Evolutionary conservation across 2,329 filamentous ascomycete species (phyloP).

Genomic region (Alternaria hordeiaustralica): DNA sequence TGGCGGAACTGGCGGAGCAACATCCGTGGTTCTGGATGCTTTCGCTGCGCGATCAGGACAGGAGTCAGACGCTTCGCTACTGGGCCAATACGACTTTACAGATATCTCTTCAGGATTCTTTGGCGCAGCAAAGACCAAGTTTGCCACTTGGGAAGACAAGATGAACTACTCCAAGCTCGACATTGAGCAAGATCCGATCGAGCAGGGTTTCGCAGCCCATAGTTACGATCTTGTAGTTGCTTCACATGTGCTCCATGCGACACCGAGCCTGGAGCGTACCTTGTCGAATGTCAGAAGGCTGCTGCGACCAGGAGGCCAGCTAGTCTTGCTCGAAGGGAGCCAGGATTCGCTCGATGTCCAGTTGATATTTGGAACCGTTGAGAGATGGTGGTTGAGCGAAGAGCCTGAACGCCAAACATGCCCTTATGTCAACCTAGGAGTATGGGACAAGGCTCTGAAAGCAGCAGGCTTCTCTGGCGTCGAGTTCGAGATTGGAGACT

Average conservation of each 20-base stretch:
- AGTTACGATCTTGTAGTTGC: constrained; percentile 4
- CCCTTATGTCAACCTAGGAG: neutral
- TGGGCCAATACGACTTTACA: neutral
- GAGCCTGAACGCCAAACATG: constrained; percentile 1
- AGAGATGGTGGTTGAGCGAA: neutral
- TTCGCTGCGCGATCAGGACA: neutral
- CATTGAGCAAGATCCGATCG: neutral
- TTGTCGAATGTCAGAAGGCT: neutral
- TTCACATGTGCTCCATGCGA: constrained; percentile 1
- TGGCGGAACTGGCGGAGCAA: constrained; percentile 2
- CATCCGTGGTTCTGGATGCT: neutral
- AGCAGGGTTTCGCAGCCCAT: neutral
- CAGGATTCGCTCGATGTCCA: neutral
- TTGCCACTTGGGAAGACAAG: neutral
- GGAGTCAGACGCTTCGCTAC: neutral
- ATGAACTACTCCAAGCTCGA: neutral
- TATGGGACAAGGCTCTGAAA: neutral
- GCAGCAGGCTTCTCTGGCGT: neutral
- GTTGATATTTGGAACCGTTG: neutral
- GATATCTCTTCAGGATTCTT: constrained; percentile 4
- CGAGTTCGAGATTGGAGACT: constrained; percentile 2
- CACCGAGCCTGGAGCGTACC: neutral
- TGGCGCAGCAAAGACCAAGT: neutral
- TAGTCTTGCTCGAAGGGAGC: neutral
- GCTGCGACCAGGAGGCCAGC: neutral